These are phyloP conservation scores for Komagataella mondaviorum DNA, from an alignment of 805 yeast genomes.

Conservation along the genomic window DNA sequence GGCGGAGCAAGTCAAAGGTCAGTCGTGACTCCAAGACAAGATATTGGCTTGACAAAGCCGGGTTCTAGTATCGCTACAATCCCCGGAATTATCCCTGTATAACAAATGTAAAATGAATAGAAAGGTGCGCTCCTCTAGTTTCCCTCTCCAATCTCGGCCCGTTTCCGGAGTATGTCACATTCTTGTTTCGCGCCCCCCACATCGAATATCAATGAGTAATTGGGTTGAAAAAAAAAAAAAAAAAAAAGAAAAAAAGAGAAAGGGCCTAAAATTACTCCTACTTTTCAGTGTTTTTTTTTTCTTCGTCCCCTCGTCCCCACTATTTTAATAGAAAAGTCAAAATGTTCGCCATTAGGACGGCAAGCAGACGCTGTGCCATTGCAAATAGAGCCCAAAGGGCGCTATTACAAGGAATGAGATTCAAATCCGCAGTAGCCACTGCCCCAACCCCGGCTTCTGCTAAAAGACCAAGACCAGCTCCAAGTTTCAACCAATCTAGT, in stretches of 20 bases:
- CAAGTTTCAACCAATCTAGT: constrained; percentile 29
- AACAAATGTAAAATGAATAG: neutral
- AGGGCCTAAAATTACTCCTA: neutral
- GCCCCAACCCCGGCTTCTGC: constrained; percentile 8
- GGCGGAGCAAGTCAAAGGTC: neutral
- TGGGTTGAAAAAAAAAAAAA: neutral
- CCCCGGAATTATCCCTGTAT: neutral
- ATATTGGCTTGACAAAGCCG: neutral
- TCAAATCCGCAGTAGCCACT: neutral
- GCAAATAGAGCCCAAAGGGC: neutral
- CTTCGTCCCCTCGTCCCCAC: neutral
- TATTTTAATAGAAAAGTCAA: neutral
- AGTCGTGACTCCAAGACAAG: neutral
- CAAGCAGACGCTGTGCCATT: neutral
- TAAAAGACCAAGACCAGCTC: constrained; percentile 27
- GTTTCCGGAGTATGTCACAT: neutral
- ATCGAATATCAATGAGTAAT: neutral
- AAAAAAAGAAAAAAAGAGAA: neutral
- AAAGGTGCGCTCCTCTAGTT: neutral
- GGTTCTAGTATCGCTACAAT: neutral
- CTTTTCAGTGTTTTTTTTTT: neutral
- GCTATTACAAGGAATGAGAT: neutral
- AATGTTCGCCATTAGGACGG: neutral
- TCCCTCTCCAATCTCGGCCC: neutral
- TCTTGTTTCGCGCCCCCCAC: neutral